Evolutionary conservation across 257 asterid species (phyloP), one percentile per base, ranked within the genome.

Genomic region (Sherardia arvensis): DNA sequence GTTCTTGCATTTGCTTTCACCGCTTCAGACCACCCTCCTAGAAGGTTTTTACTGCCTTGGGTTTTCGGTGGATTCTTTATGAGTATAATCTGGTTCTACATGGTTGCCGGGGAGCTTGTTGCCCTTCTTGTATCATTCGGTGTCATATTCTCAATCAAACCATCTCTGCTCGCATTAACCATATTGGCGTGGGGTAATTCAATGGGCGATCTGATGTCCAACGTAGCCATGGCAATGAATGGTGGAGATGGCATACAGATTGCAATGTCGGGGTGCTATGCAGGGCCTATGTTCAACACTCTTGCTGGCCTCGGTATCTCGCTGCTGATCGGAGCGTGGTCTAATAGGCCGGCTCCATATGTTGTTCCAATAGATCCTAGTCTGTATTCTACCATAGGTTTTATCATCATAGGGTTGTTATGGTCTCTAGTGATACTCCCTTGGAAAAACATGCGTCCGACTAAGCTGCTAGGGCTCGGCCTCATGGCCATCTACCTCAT

Each of bases 171-270:
- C 17, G 91, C 83, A 0, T 69, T 87, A 66, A 90, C 97, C 0
- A 67, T 90, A 33, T 53, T 87, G 73, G 97, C 95, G 9, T 87
- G 97, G 97, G 97, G 97, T 5, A 90, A 90, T 74, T 90, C 97
- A 6, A 81, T 85, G 82, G 97, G 97, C 14, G 97, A 90, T 53
- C 71, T 90, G 5, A 79, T 87, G 85, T 80, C 97, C 3, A 90
- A 90, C 20, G 84, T 83, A n/a, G 91, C 91, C 1, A 76, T 90
- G 71, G 95, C 97, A 0, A 64, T 71, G 80, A 90, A 76, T 5
- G 83, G 87, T 0, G 72, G 77, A 18, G 77, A 80, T 9, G 94
- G 97, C 1, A 79, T 85, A 68, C 97, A 90, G 80, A 82, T 87
- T 56, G 95, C 97, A 23, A 83, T 87, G 69, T 85, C 97, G 0